Evolutionary conservation across 495 filamentous ascomycete species (phyloP), one percentile per base, ranked within the genome.

Genomic region (Usnea hakonensis): DNA sequence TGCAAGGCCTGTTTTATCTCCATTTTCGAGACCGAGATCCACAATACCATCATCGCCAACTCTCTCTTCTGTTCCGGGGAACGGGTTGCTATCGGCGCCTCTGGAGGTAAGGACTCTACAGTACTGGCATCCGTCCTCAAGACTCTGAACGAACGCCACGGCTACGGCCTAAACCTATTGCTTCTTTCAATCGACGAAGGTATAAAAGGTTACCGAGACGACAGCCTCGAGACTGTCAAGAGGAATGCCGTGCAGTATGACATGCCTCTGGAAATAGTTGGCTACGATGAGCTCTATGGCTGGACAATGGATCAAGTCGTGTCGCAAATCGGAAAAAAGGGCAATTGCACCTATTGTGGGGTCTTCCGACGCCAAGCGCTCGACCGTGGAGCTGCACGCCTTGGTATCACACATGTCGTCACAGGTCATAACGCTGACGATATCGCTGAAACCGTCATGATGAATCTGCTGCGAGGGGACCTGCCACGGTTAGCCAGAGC

Each of bases 241-340:
- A 78, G 92, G 65, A 97, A 98, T 70, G 88, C 92, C 3, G 69
- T 80, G 16, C 92, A 97, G 71, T 96, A 96, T 71, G 82, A 86
- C 16, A 93, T 98, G 89, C 83, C 88, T 3, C 78, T 98, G 37
- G 87, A 87, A 67, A 94, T 98, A 53, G 84, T 98, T 32, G 89
- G 93, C 48, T 98, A 98, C 72, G 86, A 84, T 41, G 93, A 97
- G 72, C 79, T 98, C 6, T 98, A 97, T 72, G 94, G 95, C 3
- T 98, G 94, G 94, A 97, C 92, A 13, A 98, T 98, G 94, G 94
- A 98, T 73, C 89, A 97, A 67, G 94, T 98, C 16, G 94, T 98
- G 3, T 86, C 87, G 68, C 89, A 94, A 61, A 88, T 97, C 56
- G 95, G 95, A 32, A 97, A 97, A 74, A 97, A 96, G 75, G 95